Evolutionary conservation across 1,284 basidiomycete species (phyloP).

Genomic region (Entoloma clypeatum): DNA sequence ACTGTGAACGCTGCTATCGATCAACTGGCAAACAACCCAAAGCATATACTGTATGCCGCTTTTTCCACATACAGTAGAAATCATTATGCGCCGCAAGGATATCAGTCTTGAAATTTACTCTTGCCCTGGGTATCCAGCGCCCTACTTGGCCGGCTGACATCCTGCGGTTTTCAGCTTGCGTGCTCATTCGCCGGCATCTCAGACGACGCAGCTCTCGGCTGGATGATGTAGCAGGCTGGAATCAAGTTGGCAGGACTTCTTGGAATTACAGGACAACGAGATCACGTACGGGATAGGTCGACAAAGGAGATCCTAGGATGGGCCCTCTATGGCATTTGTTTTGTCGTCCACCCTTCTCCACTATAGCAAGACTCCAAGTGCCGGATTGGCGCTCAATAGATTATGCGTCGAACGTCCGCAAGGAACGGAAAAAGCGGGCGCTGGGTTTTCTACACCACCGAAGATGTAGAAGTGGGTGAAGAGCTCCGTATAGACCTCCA

Average conservation of each 20-base stretch:
- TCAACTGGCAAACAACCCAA: slow-evolving; percentile 32
- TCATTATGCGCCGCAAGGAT: slow-evolving; percentile 11
- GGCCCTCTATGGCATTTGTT: slow-evolving; percentile 55
- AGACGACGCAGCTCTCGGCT: slow-evolving; percentile 15
- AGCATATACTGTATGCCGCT: too few species aligned
- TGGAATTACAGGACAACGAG: slow-evolving; percentile 51
- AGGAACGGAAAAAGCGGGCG: slow-evolving; percentile 41
- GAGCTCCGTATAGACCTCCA: slow-evolving; percentile 53
- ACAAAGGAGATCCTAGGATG: slow-evolving; percentile 58
- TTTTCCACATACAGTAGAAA: slow-evolving; percentile 2
- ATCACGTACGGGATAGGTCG: slow-evolving; percentile 44
- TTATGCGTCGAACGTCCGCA: slow-evolving; percentile 56
- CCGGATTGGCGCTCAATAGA: slow-evolving; percentile 34
- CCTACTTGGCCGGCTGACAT: slow-evolving; percentile 48
- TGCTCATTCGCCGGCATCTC: slow-evolving; percentile 39
- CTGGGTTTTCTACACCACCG: slow-evolving; percentile 48
- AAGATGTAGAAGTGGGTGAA: slow-evolving; percentile 43
- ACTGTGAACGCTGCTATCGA: slow-evolving; percentile 31
- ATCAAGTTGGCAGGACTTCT: slow-evolving; percentile 36
- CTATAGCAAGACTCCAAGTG: neutral
- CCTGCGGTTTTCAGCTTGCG: slow-evolving; percentile 45
- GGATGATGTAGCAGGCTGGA: too few species aligned
- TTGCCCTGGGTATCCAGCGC: slow-evolving; percentile 10
- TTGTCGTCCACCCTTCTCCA: slow-evolving; percentile 15
- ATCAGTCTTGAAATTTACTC: slow-evolving; percentile 25